phyloP scores from a whole-genome alignment of 2,329 filamentous ascomycete genomes.

The Ophiostoma tasmaniense region DNA sequence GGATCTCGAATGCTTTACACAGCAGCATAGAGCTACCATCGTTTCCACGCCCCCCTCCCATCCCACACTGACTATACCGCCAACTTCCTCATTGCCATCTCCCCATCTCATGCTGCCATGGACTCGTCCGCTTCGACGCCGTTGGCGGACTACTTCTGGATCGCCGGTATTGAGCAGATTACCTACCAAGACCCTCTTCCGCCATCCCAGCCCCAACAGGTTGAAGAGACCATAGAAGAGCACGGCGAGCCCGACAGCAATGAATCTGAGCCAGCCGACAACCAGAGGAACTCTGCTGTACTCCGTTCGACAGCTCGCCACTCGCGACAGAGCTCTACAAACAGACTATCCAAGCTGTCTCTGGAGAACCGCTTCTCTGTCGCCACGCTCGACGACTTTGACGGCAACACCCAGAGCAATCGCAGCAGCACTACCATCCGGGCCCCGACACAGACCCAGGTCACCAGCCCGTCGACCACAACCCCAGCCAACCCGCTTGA shows the following conservation, averaged over 20 bases:
- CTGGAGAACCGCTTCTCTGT: constrained; percentile 43
- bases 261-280: constrained; percentile 23
- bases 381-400: constrained; percentile 48
- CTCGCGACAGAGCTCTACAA: constrained; percentile 53
- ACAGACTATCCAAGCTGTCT: constrained; percentile 45
- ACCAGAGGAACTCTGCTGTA: constrained; percentile 23
- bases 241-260: constrained; percentile 46
- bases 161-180: constrained; percentile 61
- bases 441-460: constrained; percentile 21
- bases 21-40: neutral
- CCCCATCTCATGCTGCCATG: constrained; percentile 36
- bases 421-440: constrained; percentile 58
- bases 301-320: constrained; percentile 38
- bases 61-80: neutral
- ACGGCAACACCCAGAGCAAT: constrained; percentile 52
- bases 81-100: constrained; percentile 11
- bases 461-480: neutral
- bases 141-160: constrained; percentile 69
- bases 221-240: constrained; percentile 54
- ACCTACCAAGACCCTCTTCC: constrained; percentile 50
- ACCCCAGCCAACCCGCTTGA: neutral
- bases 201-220: constrained; percentile 29
- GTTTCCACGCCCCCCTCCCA: neutral
- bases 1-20: neutral
- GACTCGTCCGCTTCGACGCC: constrained; percentile 50